These are phyloP conservation scores for Pilasporangium apinafurcum DNA, from an alignment of 352 stramenopile species.

Conservation along the genomic window DNA sequence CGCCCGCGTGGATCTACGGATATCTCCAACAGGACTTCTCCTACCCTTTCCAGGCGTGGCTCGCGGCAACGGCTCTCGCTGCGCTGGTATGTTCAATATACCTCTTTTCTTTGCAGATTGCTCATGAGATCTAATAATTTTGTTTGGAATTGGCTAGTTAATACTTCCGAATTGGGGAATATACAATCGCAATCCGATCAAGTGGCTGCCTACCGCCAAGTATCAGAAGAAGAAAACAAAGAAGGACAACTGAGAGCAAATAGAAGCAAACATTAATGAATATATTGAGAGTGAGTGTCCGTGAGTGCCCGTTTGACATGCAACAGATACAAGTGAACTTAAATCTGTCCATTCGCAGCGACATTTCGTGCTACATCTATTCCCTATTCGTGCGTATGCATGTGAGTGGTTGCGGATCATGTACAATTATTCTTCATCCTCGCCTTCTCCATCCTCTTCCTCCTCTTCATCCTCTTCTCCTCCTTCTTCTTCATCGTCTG, in stretches of 20 bases:
- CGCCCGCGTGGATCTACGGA: conserved; percentile 79
- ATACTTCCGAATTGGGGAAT: conserved; percentile 78
- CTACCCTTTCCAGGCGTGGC: conserved; percentile 72
- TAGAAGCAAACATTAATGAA: not conserved
- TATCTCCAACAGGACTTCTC: conserved; percentile 80
- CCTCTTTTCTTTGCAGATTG: not conserved
- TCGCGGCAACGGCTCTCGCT: conserved; percentile 41
- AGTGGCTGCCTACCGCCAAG: conserved; percentile 75
- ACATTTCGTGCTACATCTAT: too few relatives aligned
- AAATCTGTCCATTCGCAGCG: too few relatives aligned
- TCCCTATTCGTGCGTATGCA: too few relatives aligned
- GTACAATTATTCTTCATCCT: conserved; percentile 12
- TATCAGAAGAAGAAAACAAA: conserved; percentile 58
- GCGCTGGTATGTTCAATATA: conserved; percentile 33
- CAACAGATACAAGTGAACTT: too few relatives aligned
- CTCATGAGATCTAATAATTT: not conserved
- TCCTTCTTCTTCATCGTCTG: conserved; percentile 16
- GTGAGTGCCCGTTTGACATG: too few relatives aligned
- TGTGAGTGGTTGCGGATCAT: too few relatives aligned
- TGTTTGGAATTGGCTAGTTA: conserved; percentile 19
- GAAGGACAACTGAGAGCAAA: conserved; percentile 8
- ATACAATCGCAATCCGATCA: conserved; percentile 80
- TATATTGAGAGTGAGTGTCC: too few relatives aligned
- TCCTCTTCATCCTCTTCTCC: conserved; percentile 16
- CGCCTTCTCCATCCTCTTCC: conserved; percentile 15